Conservation (phyloP, 164 flowering plant genomes). For the Vitis riparia region DNA sequence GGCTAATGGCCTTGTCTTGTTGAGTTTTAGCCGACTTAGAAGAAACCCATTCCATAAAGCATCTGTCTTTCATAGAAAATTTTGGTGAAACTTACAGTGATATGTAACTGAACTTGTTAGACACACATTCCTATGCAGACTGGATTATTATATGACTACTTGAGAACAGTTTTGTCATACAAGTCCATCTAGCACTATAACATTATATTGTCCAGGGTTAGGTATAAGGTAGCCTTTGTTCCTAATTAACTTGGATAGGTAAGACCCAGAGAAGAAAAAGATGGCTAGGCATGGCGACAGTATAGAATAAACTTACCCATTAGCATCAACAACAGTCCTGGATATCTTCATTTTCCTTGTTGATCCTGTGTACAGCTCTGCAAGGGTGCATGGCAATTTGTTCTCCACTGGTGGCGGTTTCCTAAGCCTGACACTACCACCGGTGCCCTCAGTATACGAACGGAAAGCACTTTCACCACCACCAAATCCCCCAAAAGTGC, state of each 20-base stretch:
- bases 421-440: slow-evolving; percentile 28
- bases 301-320: slow-evolving; percentile 41
- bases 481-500: slow-evolving; percentile 40
- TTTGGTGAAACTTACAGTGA: too few species aligned
- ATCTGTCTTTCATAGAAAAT: too few species aligned
- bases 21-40: too few species aligned
- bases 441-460: slow-evolving; percentile 26
- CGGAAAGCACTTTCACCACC: slow-evolving; percentile 41
- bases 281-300: not conserved
- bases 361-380: slow-evolving; percentile 69
- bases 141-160: too few species aligned
- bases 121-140: too few species aligned
- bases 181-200: too few species aligned
- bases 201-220: too few species aligned
- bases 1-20: too few species aligned
- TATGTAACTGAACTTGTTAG: too few species aligned
- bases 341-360: slow-evolving; percentile 81
- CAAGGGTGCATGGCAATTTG: slow-evolving; percentile 63
- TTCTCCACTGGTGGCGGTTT: slow-evolving; percentile 74
- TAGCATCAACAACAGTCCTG: slow-evolving; percentile 48
- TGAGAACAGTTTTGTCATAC: too few species aligned
- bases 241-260: not conserved
- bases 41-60: too few species aligned
- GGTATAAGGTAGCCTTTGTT: too few species aligned
- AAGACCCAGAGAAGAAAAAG: not conserved